phyloP scores from a whole-genome alignment of 2,329 filamentous ascomycete species.

The Neurospora sp. region DNA sequence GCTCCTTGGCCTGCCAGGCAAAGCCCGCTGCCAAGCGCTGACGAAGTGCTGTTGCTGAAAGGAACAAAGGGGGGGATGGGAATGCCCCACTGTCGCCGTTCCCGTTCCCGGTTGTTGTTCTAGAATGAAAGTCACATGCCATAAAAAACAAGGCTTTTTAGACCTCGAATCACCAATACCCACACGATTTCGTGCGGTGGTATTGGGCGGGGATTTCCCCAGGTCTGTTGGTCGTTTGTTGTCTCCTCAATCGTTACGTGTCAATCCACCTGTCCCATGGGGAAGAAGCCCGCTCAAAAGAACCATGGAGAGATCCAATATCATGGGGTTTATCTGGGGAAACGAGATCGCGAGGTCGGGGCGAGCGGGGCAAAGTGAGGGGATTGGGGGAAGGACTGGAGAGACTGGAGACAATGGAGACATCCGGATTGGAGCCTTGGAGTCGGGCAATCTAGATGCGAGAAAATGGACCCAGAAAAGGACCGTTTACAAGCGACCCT shows the following conservation, averaged over 20 bases:
- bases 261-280: background rate
- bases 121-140: background rate
- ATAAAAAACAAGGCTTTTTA: background rate
- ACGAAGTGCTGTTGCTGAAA: background rate
- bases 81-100: background rate
- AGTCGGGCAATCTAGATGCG: background rate
- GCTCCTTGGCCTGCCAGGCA: background rate
- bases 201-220: background rate
- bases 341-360: background rate
- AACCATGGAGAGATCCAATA: background rate
- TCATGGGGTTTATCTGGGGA: background rate
- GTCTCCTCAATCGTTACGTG: background rate
- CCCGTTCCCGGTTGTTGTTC: background rate
- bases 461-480: constrained; percentile 14
- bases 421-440: background rate
- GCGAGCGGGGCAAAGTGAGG: background rate
- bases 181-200: background rate
- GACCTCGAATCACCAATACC: background rate
- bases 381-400: background rate
- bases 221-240: background rate
- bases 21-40: background rate
- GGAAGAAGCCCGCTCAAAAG: background rate
- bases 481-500: constrained; percentile 16
- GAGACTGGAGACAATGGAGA: background rate
- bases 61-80: background rate